phyloP scores from a whole-genome alignment of 192 early-diverging fungal species.

The Irineochytrium annulatum region DNA sequence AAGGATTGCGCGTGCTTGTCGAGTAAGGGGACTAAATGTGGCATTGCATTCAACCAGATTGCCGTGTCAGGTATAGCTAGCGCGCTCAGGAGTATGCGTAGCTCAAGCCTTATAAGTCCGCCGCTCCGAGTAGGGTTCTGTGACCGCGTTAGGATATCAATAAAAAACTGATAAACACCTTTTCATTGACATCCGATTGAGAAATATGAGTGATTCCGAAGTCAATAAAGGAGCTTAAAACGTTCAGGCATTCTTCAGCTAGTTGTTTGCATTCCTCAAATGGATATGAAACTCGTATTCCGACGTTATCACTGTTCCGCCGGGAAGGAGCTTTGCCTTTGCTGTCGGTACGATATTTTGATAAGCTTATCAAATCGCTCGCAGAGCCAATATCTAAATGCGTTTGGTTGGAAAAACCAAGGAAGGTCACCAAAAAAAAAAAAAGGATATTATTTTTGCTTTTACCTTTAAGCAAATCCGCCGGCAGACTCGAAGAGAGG shows the following conservation, averaged over 20 bases:
- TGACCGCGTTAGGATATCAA: not conserved
- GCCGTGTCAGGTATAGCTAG: slow-evolving; percentile 27
- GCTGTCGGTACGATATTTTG: no score
- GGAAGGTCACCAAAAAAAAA: no score
- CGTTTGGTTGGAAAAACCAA: no score
- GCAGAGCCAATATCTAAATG: no score
- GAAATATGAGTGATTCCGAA: slow-evolving; percentile 25
- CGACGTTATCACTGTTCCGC: slow-evolving; percentile 6
- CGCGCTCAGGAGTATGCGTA: slow-evolving; percentile 38
- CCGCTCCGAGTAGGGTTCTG: slow-evolving; percentile 32
- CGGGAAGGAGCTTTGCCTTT: slow-evolving; percentile 1
- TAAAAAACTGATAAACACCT: slow-evolving; percentile 27
- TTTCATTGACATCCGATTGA: slow-evolving; percentile 28
- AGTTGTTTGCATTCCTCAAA: slow-evolving; percentile 31
- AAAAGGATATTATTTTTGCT: no score
- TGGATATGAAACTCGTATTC: slow-evolving; percentile 41
- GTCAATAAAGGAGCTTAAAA: slow-evolving; percentile 29
- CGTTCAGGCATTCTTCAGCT: slow-evolving; percentile 34
- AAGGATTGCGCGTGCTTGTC: slow-evolving; percentile 31
- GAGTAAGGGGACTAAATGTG: slow-evolving; percentile 33
- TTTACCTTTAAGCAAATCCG: not conserved
- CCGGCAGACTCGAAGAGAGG: not conserved
- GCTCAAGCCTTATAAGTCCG: slow-evolving; percentile 31
- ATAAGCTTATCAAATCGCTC: no score
- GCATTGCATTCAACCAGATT: slow-evolving; percentile 29